A percentile compares a stretch with the other conserved stretches of the same genome.
Conservation (phyloP, 108 stramenopile genomes). For the Cyclotella baltica region DNA sequence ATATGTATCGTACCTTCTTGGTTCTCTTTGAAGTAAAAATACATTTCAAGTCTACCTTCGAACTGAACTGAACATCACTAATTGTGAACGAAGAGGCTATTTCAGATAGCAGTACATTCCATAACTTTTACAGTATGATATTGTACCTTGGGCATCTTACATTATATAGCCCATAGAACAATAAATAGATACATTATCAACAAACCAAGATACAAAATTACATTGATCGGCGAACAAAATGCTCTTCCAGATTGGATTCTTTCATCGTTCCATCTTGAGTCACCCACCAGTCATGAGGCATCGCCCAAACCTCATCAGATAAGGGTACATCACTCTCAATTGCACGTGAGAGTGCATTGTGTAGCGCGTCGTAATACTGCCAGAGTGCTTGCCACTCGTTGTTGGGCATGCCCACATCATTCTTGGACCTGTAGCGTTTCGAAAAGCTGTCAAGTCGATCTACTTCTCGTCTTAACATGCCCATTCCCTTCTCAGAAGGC, state of each 20-base stretch:
- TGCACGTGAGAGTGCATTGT: conserved; percentile 26
- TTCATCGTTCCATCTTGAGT: conserved; percentile 32
- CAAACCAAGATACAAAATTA: no score
- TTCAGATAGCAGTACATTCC: no score
- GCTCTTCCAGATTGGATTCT: conserved; percentile 16
- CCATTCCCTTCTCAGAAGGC: conserved; percentile 43
- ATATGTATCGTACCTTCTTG: no score
- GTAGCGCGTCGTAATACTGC: conserved; percentile 48
- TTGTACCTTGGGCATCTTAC: no score
- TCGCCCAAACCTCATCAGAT: conserved; percentile 41
- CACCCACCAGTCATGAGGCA: conserved; percentile 44
- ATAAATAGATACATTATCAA: no score
- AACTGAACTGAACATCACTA: no score
- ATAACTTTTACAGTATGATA: no score
- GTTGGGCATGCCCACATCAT: neutral
- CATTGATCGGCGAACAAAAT: conserved; percentile 23
- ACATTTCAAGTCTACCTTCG: no score
- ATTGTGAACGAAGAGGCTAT: no score
- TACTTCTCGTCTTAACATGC: conserved; percentile 25
- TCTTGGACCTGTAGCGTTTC: neutral
- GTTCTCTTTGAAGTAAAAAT: no score
- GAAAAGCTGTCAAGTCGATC: conserved; percentile 23
- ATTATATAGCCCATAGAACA: no score
- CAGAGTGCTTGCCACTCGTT: conserved; percentile 36
- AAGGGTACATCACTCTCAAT: conserved; percentile 27